Evolutionary conservation across 2,329 filamentous ascomycete genomes (phyloP).

Genomic region (Colletotrichum siamense): DNA sequence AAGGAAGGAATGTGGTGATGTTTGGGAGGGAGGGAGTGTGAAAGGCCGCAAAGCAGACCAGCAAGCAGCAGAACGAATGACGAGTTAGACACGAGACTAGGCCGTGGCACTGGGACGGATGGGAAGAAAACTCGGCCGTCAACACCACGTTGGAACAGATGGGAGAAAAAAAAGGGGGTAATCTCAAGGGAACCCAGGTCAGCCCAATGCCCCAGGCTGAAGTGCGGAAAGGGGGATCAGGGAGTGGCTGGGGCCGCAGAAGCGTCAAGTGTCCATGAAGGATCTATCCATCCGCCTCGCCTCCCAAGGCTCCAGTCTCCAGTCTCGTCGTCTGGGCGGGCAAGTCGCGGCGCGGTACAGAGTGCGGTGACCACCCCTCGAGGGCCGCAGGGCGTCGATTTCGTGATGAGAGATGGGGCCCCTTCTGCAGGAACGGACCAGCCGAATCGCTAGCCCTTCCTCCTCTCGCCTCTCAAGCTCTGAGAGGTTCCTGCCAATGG

Average conservation of each 20-base stretch:
- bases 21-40: slow-evolving; percentile 7
- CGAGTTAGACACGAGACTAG: slow-evolving; percentile 15
- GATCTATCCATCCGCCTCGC: slow-evolving; percentile 21
- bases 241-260: slow-evolving; percentile 18
- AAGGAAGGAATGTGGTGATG: slow-evolving; percentile 17
- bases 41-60: slow-evolving; percentile 22
- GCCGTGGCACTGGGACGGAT: slow-evolving; percentile 12
- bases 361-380: not conserved
- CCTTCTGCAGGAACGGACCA: slow-evolving; percentile 20
- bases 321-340: not conserved
- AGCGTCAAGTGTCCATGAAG: slow-evolving; percentile 8
- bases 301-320: slow-evolving; percentile 15
- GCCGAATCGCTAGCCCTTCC: slow-evolving; percentile 13
- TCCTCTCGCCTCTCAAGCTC: not conserved
- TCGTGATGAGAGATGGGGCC: slow-evolving; percentile 16
- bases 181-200: slow-evolving; percentile 19
- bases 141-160: slow-evolving; percentile 11
- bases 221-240: slow-evolving; percentile 20
- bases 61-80: slow-evolving; percentile 23
- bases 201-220: slow-evolving; percentile 21
- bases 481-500: not conserved
- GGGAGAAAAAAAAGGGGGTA: slow-evolving; percentile 16
- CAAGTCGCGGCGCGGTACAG: not conserved
- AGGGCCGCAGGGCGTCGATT: slow-evolving; percentile 15
- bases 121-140: slow-evolving; percentile 22